These are phyloP conservation scores for Musa beccarii DNA, from an alignment of 176 grass and related monocot species.

Conservation along the genomic window DNA sequence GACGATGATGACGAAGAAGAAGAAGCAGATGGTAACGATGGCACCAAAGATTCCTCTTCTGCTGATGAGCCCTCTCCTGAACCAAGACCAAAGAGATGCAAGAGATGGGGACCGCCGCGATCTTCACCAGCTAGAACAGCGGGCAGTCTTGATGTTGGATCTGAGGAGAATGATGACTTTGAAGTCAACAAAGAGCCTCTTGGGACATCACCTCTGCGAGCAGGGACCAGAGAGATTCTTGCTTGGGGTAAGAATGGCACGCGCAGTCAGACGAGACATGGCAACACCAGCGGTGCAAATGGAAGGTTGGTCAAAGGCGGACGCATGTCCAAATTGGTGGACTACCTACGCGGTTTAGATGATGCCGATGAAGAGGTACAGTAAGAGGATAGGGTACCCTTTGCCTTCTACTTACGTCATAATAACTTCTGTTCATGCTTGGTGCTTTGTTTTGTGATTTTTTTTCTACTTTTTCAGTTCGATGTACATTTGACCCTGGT, in stretches of 20 bases:
- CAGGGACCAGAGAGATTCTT: constrained; percentile 47
- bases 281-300: constrained; percentile 42
- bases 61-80: constrained; percentile 51
- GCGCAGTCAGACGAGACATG: constrained; percentile 58
- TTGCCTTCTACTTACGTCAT: neutral
- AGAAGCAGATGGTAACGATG: constrained; percentile 48
- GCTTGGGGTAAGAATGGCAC: constrained; percentile 81
- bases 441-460: neutral
- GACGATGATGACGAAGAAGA: constrained; percentile 60
- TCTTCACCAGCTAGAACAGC: constrained; percentile 43
- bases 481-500: constrained; percentile 41
- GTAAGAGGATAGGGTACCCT: constrained; percentile 6
- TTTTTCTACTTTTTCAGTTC: constrained; percentile 33
- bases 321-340: constrained; percentile 52
- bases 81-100: constrained; percentile 42
- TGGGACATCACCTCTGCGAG: constrained; percentile 38
- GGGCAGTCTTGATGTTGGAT: constrained; percentile 27
- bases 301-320: constrained; percentile 36
- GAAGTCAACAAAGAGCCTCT: constrained; percentile 40
- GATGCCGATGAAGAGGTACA: constrained; percentile 55
- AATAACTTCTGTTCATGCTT: neutral
- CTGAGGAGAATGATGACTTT: constrained; percentile 44
- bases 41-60: constrained; percentile 50
- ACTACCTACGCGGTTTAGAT: constrained; percentile 47
- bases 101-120: constrained; percentile 27